A percentile compares a stretch with the other conserved stretches of the same genome.
Evolutionary conservation across 1,284 basidiomycete species (phyloP).

Genomic region (Ceratobasidium sp.): DNA sequence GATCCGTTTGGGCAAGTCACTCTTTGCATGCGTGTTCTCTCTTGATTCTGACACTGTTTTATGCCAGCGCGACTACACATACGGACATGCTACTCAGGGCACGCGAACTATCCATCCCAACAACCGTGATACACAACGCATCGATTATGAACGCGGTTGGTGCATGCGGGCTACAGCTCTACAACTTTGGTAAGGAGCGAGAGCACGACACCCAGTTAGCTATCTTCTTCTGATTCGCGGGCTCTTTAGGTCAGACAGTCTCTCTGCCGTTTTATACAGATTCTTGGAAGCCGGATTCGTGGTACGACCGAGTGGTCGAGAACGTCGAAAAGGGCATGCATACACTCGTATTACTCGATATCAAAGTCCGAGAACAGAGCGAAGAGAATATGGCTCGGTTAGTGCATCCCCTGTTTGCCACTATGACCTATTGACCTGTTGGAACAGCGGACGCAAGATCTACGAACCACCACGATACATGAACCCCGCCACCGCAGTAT

Average conservation of each 20-base stretch:
- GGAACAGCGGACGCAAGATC: conserved; percentile 86
- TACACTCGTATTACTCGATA: conserved; percentile 95
- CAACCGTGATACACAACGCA: conserved; percentile 94
- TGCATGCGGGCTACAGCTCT: conserved; percentile 92
- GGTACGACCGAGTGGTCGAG: conserved; percentile 94
- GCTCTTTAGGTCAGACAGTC: conserved; percentile 75
- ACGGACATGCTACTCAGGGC: conserved; percentile 96
- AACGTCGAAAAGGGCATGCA: conserved; percentile 92
- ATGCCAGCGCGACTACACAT: conserved; percentile 91
- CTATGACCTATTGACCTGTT: not conserved
- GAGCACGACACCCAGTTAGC: no score
- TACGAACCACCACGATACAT: conserved; percentile 99
- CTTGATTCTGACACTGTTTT: conserved; percentile 11
- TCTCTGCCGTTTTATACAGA: conserved; percentile 98
- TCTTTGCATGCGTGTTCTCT: not conserved
- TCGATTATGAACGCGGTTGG: conserved; percentile 98
- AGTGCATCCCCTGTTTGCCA: conserved; percentile 52
- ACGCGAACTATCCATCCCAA: conserved; percentile 80
- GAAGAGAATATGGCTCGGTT: conserved; percentile 95
- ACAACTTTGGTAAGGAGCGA: conserved; percentile 83
- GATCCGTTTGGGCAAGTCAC: conserved; percentile 88
- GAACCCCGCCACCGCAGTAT: conserved; percentile 91
- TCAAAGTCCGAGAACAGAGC: conserved; percentile 99
- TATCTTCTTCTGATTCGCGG: not conserved
- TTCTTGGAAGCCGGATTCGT: conserved; percentile 95